Conservation (phyloP, 2,329 filamentous ascomycete species). For the Thermomyces lanuginosus region DNA sequence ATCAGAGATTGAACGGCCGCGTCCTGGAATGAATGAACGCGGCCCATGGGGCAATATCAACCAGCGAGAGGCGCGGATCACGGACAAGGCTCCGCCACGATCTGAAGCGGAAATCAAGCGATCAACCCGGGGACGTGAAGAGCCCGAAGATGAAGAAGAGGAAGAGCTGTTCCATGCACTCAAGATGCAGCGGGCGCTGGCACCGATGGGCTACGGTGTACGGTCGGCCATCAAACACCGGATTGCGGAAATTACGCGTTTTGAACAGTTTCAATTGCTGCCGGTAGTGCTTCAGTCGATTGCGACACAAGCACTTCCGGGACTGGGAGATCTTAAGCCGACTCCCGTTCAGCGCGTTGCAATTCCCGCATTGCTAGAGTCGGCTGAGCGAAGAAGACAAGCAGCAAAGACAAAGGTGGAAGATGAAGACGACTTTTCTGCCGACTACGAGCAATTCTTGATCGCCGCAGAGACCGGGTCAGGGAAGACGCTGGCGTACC, state of each 20-base stretch:
- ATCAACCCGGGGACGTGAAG: conserved; percentile 19
- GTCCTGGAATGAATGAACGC: conserved; percentile 28
- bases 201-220: conserved; percentile 59
- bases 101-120: conserved; percentile 28
- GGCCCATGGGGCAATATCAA: conserved; percentile 47
- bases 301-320: conserved; percentile 54
- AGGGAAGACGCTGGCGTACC: conserved; percentile 87
- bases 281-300: conserved; percentile 57
- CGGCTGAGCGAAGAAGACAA: conserved; percentile 20
- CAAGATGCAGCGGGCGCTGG: conserved; percentile 78
- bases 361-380: conserved; percentile 64
- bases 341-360: conserved; percentile 82
- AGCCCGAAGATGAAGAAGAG: conserved; percentile 26
- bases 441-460: conserved; percentile 51
- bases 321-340: conserved; percentile 57
- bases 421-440: conserved; percentile 18
- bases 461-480: conserved; percentile 93
- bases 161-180: conserved; percentile 55
- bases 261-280: conserved; percentile 64
- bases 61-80: conserved; percentile 32
- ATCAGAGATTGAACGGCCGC: conserved; percentile 18
- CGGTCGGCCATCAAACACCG: conserved; percentile 44
- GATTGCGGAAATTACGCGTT: conserved; percentile 53
- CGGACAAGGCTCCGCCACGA: conserved; percentile 21
- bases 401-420: conserved; percentile 14